Percentiles rank a stretch among this genome's conserved stretches.
Conservation (phyloP, 163 green algal genomes). For the Scenedesmus sp. region DNA sequence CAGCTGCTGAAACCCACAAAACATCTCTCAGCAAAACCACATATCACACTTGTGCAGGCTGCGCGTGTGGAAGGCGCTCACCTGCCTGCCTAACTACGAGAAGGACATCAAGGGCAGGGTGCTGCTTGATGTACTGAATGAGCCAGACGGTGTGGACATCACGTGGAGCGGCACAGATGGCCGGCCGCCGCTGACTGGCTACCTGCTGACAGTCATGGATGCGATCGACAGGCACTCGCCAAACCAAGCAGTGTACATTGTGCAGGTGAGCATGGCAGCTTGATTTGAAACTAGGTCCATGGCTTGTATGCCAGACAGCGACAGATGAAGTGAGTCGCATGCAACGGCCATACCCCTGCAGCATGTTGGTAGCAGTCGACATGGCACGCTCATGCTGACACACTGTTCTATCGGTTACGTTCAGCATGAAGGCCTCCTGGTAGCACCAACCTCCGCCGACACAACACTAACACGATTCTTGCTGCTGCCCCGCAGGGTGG, state of each 20-base stretch:
- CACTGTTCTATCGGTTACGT: no score
- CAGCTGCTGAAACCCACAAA: no score
- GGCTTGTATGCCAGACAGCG: no score
- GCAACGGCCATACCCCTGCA: no score
- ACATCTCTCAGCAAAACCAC: no score
- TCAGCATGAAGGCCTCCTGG: background rate
- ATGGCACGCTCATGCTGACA: no score
- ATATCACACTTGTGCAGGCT: background rate
- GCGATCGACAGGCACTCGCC: conserved; percentile 19
- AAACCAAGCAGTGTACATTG: conserved; percentile 22
- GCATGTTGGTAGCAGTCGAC: no score
- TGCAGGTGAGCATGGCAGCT: conserved; percentile 7
- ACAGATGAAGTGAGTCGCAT: no score
- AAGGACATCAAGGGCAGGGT: conserved; percentile 38
- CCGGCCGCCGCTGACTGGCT: background rate
- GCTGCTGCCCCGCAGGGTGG: conserved; percentile 14
- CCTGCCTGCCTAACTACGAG: conserved; percentile 41
- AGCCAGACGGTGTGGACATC: conserved; percentile 36
- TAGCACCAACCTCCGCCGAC: background rate
- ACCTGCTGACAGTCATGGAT: conserved; percentile 32
- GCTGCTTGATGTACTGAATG: conserved; percentile 49
- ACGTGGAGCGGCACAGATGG: background rate
- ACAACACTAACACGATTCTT: background rate
- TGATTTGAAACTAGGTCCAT: no score
- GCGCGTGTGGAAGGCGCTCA: conserved; percentile 21